These are phyloP conservation scores for Phaeosphaeriaceae sp. DNA, from an alignment of 2,329 filamentous ascomycete genomes.

Conservation along the genomic window DNA sequence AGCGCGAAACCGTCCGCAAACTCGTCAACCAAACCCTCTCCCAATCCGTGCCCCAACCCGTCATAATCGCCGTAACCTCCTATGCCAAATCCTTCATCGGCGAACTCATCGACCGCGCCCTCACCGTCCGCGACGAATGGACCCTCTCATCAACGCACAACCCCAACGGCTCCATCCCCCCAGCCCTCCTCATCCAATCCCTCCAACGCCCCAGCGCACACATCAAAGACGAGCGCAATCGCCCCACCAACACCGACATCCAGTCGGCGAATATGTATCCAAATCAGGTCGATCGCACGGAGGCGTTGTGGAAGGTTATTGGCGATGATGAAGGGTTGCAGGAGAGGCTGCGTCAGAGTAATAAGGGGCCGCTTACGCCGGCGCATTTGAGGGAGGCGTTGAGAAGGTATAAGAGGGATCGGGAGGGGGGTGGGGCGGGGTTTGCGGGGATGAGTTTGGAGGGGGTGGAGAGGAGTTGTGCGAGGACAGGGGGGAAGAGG, in stretches of 20 bases:
- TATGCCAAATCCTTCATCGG: slow-evolving; percentile 80
- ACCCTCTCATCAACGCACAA: slow-evolving; percentile 54
- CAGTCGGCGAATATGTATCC: slow-evolving; percentile 31
- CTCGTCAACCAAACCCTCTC: slow-evolving; percentile 82
- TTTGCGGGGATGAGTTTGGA: slow-evolving; percentile 58
- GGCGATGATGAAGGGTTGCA: slow-evolving; percentile 27
- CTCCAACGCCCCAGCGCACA: slow-evolving; percentile 39
- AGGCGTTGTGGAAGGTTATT: slow-evolving; percentile 39
- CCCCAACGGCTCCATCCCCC: slow-evolving; percentile 39
- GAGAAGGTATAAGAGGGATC: slow-evolving; percentile 68
- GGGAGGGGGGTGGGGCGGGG: slow-evolving; percentile 66
- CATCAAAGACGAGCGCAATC: slow-evolving; percentile 33
- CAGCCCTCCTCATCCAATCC: slow-evolving; percentile 31
- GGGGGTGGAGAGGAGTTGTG: slow-evolving; percentile 53
- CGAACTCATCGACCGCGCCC: slow-evolving; percentile 74
- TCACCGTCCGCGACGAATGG: slow-evolving; percentile 76
- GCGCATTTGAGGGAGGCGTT: slow-evolving; percentile 78
- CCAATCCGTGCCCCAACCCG: slow-evolving; percentile 75
- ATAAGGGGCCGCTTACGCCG: slow-evolving; percentile 68
- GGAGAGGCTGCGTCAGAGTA: slow-evolving; percentile 39
- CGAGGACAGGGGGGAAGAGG: slow-evolving; percentile 53
- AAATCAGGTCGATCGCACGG: slow-evolving; percentile 28
- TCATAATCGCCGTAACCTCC: slow-evolving; percentile 76
- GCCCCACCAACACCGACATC: slow-evolving; percentile 37
- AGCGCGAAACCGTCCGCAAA: slow-evolving; percentile 72